These are phyloP conservation scores for Jatropha podagrica DNA, from an alignment of 441 rosid genomes.

Conservation along the genomic window DNA sequence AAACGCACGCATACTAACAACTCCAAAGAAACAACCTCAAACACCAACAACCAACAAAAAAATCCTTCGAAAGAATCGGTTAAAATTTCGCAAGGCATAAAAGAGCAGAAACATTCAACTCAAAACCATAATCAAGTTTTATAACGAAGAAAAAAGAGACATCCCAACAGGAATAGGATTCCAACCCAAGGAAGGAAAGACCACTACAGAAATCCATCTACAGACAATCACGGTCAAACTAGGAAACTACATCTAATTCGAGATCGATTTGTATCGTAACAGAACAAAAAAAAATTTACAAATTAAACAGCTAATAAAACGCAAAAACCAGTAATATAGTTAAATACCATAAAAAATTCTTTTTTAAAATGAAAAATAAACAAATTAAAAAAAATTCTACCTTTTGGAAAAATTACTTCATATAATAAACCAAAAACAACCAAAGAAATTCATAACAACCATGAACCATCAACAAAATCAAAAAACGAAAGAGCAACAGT, in stretches of 20 bases:
- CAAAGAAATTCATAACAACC: not conserved
- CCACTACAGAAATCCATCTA: not conserved
- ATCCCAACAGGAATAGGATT: not conserved
- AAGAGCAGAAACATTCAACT: not conserved
- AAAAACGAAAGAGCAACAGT: not conserved
- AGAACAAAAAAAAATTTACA: not conserved
- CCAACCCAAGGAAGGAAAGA: not conserved
- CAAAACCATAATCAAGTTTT: not conserved
- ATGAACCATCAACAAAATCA: not conserved
- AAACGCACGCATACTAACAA: not conserved
- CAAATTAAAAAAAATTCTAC: not conserved
- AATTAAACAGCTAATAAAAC: not conserved
- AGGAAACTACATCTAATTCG: constrained; percentile 11
- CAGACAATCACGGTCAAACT: not conserved
- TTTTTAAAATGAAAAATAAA: not conserved
- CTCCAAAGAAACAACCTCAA: constrained; percentile 1
- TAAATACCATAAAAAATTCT: not conserved
- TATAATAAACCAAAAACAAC: constrained; percentile 18
- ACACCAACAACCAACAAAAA: not conserved
- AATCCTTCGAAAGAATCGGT: not conserved
- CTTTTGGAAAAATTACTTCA: not conserved
- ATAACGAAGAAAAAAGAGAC: not conserved
- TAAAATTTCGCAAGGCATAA: constrained; percentile 15
- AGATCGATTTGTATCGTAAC: not conserved
- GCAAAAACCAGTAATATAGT: not conserved